Evolutionary conservation across 2,329 filamentous ascomycete species (phyloP).

Genomic region (Stemphylium lycopersici): DNA sequence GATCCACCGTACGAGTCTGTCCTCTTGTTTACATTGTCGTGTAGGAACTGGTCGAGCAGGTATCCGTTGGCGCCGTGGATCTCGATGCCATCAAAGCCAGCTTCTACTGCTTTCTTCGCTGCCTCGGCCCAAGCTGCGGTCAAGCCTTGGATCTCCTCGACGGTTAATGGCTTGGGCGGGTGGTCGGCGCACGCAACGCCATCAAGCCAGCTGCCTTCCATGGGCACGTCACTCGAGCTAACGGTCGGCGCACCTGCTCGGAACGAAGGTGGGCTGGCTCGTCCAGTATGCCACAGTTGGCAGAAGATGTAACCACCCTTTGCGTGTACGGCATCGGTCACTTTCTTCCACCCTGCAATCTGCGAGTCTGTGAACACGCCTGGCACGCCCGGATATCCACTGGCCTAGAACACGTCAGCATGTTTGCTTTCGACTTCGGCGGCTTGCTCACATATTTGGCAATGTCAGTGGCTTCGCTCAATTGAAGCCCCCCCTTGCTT

Average conservation of each 20-base stretch:
- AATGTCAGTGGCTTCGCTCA: conserved; percentile 62
- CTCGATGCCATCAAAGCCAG: conserved; percentile 51
- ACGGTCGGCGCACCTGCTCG: conserved; percentile 45
- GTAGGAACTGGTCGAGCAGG: conserved; percentile 60
- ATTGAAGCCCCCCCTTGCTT: conserved; percentile 61
- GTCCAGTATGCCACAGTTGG: conserved; percentile 57
- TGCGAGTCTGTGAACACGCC: conserved; percentile 50
- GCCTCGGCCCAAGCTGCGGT: conserved; percentile 50
- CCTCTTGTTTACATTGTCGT: conserved; percentile 57
- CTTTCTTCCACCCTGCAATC: conserved; percentile 57
- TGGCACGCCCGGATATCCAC: conserved; percentile 46
- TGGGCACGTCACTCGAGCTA: conserved; percentile 50
- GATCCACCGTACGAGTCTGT: conserved; percentile 60
- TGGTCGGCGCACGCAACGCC: conserved; percentile 46
- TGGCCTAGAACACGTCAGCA: conserved; percentile 42
- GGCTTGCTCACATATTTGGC: conserved; percentile 36
- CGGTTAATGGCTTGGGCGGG: conserved; percentile 44
- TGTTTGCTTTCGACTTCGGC: neutral
- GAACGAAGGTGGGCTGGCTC: conserved; percentile 50
- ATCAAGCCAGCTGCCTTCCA: conserved; percentile 50
- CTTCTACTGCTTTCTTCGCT: conserved; percentile 45
- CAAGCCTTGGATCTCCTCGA: conserved; percentile 49
- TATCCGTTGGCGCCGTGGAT: conserved; percentile 52
- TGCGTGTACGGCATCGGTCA: conserved; percentile 58
- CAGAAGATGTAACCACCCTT: conserved; percentile 58